Conservation (phyloP, 169 alveolate genomes). For the Ichthyophthirius multifiliis region DNA sequence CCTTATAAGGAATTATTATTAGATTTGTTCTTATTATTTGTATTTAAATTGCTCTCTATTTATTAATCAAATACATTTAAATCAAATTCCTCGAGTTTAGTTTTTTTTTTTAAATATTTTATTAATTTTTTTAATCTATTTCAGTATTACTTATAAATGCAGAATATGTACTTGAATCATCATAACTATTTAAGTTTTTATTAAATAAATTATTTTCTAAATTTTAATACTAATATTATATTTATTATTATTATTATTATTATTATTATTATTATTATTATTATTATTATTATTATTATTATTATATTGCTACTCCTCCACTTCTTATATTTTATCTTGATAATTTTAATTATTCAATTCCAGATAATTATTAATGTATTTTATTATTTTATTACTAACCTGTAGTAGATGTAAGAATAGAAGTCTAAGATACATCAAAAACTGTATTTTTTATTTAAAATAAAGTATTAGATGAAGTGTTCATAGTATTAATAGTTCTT, state of each 20-base stretch:
- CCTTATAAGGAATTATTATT: not conserved
- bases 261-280: too few relatives aligned
- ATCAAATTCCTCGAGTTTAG: not conserved
- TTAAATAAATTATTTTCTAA: too few relatives aligned
- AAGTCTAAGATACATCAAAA: not conserved
- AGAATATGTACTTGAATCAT: not conserved
- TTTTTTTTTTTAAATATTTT: not conserved
- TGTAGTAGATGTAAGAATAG: not conserved
- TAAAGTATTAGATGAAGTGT: not conserved
- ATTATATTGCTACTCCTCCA: not conserved
- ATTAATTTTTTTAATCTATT: not conserved
- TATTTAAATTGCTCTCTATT: not conserved
- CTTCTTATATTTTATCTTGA: conserved; percentile 4
- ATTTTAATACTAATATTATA: too few relatives aligned
- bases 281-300: not conserved
- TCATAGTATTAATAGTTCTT: not conserved
- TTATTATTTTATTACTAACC: not conserved
- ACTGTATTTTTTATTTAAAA: too few relatives aligned
- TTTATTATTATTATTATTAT: too few relatives aligned
- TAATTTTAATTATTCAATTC: not conserved
- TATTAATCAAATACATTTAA: not conserved
- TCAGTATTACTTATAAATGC: not conserved
- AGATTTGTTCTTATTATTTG: not conserved
- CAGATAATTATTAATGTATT: not conserved
- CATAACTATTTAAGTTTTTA: not conserved